Conservation (phyloP, 75 land plant species). For the Selaginella moellendorffii region DNA sequence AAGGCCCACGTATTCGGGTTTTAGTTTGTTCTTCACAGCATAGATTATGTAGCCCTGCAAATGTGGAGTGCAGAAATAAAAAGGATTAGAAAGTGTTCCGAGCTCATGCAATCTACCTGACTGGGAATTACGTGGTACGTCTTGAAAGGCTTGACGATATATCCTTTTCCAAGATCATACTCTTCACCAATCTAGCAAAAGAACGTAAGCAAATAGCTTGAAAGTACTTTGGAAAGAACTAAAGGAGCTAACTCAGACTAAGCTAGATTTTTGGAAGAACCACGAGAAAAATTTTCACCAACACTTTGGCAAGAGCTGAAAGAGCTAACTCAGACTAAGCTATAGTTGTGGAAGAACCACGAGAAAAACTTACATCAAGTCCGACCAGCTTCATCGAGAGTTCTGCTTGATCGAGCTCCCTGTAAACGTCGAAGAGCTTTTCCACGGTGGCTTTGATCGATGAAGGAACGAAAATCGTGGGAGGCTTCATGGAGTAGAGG, state of each 20-base stretch:
- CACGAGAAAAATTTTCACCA: too few species aligned
- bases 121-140: conserved; percentile 88
- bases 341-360: too few species aligned
- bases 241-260: too few species aligned
- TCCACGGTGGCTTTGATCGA: conserved; percentile 54
- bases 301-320: too few species aligned
- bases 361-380: conserved; percentile 75
- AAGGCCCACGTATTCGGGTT: conserved; percentile 71
- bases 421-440: conserved; percentile 65
- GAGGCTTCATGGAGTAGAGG: conserved; percentile 77
- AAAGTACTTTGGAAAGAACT: too few species aligned
- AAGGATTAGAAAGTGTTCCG: neutral
- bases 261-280: too few species aligned
- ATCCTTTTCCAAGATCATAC: conserved; percentile 48
- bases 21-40: conserved; percentile 81
- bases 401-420: conserved; percentile 71
- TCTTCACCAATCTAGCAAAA: conserved; percentile 49
- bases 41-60: conserved; percentile 85
- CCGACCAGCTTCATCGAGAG: conserved; percentile 56
- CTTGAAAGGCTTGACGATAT: conserved; percentile 64
- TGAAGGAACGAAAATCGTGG: conserved; percentile 61
- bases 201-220: too few species aligned
- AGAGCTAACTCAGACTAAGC: too few species aligned
- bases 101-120: conserved; percentile 34
- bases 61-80: neutral